A percentile compares a stretch with the other conserved stretches of the same genome.
phyloP scores from a whole-genome alignment of 305 asterid species.

The Striga hermonthica region DNA sequence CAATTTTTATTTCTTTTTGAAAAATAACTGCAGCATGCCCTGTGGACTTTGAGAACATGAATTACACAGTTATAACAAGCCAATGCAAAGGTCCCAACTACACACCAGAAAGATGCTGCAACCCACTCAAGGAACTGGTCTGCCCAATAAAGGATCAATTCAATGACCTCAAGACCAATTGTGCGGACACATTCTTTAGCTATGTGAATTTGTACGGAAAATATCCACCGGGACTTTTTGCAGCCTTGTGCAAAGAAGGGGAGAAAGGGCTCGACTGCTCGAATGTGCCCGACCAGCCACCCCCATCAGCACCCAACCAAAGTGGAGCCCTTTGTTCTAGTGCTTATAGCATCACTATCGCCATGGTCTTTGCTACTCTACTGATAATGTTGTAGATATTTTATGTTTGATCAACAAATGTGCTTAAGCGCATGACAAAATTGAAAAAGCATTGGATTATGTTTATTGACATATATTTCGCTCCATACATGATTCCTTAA shows the following conservation, averaged over 20 bases:
- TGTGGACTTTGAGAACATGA: conserved; percentile 58
- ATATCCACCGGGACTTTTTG: conserved; percentile 66
- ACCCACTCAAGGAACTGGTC: conserved; percentile 47
- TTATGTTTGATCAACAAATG: conserved; percentile 14
- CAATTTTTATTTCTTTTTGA: neutral
- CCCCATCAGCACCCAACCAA: neutral
- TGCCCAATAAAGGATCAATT: conserved; percentile 44
- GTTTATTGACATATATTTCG: no score
- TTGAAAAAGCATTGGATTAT: no score
- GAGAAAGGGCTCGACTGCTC: conserved; percentile 49
- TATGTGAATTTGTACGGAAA: conserved; percentile 54
- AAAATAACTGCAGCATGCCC: conserved; percentile 50
- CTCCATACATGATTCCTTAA: no score
- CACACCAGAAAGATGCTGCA: conserved; percentile 52
- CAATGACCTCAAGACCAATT: conserved; percentile 43
- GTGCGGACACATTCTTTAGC: conserved; percentile 52
- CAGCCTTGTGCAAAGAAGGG: conserved; percentile 55
- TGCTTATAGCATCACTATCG: conserved; percentile 13
- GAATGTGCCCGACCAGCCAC: neutral
- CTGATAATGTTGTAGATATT: conserved; percentile 12
- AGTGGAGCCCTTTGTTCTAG: conserved; percentile 21
- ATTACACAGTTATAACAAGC: conserved; percentile 79
- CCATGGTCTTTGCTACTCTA: conserved; percentile 23
- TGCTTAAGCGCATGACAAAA: neutral
- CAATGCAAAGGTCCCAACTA: conserved; percentile 87